Conservation (phyloP, 345 rosid species). For the Cardamine chenopodiifolia region DNA sequence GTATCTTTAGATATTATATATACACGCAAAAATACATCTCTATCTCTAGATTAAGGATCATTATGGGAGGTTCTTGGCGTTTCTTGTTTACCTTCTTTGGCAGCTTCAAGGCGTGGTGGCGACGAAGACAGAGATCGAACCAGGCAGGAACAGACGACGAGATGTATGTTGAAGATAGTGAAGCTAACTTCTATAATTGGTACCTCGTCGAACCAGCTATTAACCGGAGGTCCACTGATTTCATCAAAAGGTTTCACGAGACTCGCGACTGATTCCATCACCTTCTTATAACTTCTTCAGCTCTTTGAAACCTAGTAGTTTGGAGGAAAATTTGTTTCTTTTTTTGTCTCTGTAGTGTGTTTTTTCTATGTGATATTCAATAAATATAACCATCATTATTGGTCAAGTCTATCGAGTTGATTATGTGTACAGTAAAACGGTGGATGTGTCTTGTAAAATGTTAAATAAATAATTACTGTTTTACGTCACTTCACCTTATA, state of each 20-base stretch:
- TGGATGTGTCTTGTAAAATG: not conserved
- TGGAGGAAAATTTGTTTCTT: slow-evolving; percentile 13
- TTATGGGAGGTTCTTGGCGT: slow-evolving; percentile 46
- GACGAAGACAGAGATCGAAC: slow-evolving; percentile 37
- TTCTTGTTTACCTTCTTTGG: slow-evolving; percentile 46
- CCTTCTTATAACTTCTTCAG: not conserved
- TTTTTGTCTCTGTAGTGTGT: slow-evolving; percentile 7
- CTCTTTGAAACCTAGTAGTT: slow-evolving; percentile 8
- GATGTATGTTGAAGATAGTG: slow-evolving; percentile 35
- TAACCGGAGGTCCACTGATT: slow-evolving; percentile 45
- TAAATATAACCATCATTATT: slow-evolving; percentile 19
- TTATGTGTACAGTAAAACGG: not conserved
- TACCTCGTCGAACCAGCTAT: slow-evolving; percentile 45
- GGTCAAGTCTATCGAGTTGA: not conserved
- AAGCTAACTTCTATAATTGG: slow-evolving; percentile 40
- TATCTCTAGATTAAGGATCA: not conserved
- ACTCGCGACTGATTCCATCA: slow-evolving; percentile 35
- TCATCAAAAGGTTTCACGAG: slow-evolving; percentile 50
- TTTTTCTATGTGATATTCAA: slow-evolving; percentile 23
- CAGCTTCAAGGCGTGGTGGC: slow-evolving; percentile 46
- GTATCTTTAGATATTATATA: slow-evolving; percentile 12
- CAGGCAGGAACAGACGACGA: slow-evolving; percentile 34
- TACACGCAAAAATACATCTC: slow-evolving; percentile 27
- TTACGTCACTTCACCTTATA: not conserved
- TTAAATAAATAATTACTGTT: not conserved